Conservation (phyloP, 2,329 filamentous ascomycete species). For the Penicillium glabrum region DNA sequence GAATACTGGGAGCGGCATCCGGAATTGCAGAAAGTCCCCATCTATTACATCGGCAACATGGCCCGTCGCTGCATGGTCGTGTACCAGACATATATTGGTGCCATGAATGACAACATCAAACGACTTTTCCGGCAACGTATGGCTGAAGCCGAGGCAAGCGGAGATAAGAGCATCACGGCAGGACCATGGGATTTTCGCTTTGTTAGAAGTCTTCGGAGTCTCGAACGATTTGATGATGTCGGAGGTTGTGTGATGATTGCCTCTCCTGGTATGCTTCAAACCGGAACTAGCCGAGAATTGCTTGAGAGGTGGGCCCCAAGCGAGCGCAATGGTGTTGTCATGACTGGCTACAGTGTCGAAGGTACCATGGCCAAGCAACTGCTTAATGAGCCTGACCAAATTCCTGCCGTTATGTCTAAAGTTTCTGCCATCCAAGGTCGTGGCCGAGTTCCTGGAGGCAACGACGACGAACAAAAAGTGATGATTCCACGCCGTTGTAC, state of each 20-base stretch:
- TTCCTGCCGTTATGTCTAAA: slow-evolving; percentile 88
- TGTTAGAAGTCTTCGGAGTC: slow-evolving; percentile 84
- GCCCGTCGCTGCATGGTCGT: slow-evolving; percentile 97
- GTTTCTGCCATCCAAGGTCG: slow-evolving; percentile 53
- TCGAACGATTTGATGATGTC: slow-evolving; percentile 94
- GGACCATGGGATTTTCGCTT: slow-evolving; percentile 97
- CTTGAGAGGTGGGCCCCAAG: slow-evolving; percentile 95
- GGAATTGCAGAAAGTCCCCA: slow-evolving; percentile 86
- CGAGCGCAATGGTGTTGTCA: slow-evolving; percentile 95
- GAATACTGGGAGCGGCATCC: slow-evolving; percentile 93
- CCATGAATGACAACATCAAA: slow-evolving; percentile 99
- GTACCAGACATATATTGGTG: slow-evolving; percentile 96
- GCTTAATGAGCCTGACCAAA: slow-evolving; percentile 90
- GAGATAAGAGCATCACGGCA: slow-evolving; percentile 66
- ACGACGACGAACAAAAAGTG: slow-evolving; percentile 74
- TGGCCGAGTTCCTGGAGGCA: slow-evolving; percentile 61
- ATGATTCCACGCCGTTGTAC: slow-evolving; percentile 92
- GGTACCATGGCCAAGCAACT: slow-evolving; percentile 98
- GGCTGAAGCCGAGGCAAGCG: slow-evolving; percentile 81
- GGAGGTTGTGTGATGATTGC: slow-evolving; percentile 97
- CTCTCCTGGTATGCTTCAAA: slow-evolving; percentile 97
- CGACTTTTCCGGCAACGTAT: slow-evolving; percentile 89
- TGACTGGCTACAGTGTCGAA: slow-evolving; percentile 97
- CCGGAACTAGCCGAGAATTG: slow-evolving; percentile 87
- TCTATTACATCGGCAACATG: slow-evolving; percentile 96